Base-by-base conservation (phyloP, 192 early-diverging fungal genomes). In the Podila clonocystis region DNA sequence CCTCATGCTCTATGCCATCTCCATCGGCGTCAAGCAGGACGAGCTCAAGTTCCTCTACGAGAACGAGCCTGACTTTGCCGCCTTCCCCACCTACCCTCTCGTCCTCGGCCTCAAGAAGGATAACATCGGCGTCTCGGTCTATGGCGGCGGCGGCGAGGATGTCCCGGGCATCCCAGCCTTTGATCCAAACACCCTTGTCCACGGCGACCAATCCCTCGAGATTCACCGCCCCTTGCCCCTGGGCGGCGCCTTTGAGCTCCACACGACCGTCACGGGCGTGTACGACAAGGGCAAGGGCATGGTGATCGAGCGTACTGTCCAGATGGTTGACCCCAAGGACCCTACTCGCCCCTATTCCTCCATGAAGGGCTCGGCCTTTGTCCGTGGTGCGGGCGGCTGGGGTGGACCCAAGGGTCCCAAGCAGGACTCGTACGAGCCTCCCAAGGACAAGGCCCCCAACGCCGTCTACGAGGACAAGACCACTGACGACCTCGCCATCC, bases 201-300 rank as follows among this genome's bases (percentile, higher is more conserved):
- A 95, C 65, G 93, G 93, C 50, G 93, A 95, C 66, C 92, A 94
- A 64, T 80, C 72, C 52, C 75, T 90, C 36, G 92, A 94, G 69
- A 58, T 92, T 13, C 50, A 91, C 41, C 75, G 79, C 26, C 87
- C 87, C 15, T 66, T 94, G 22, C 93, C 93, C 11, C 38, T 67
- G 5, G 84, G 87, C 4, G 93, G 92, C 22, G 76, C 80, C 17
- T 93, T 92, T 73, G 83, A 85, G n/a, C 59, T 91, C 1, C 69
- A 85, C 13, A 85, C 83, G 13, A 91, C 73, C 1, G 67, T 91
- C 22, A 70, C 75, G 11, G 93, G 93, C 24, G 89, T 95, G 0
- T 95, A 91, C 73, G 93, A 95, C 74, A 90, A 91, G 61, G 93
- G 92, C 19, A 88, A 76, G 15, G 92, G 91, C 7, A 91, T 92